Conservation (phyloP, 257 asterid species). For the Nicotiana noctiflora region DNA sequence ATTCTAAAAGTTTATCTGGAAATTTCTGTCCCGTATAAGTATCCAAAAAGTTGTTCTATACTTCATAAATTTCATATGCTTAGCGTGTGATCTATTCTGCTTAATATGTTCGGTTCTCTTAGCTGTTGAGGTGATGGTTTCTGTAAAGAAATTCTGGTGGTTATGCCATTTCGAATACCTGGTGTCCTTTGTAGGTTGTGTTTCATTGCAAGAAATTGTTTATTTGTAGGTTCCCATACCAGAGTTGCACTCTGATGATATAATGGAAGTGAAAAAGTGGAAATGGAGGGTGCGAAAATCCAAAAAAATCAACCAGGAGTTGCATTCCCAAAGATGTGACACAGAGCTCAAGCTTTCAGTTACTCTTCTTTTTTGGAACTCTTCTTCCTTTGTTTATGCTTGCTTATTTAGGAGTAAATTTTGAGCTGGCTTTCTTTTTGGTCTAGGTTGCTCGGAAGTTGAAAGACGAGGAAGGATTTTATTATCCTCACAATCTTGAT, state of each 20-base stretch:
- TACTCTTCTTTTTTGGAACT: constrained; percentile 20
- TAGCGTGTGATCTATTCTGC: background rate
- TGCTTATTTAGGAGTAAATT: constrained; percentile 1
- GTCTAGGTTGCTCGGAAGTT: constrained; percentile 87
- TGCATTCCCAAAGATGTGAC: constrained; percentile 91
- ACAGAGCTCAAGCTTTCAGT: constrained; percentile 87
- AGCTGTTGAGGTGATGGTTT: background rate
- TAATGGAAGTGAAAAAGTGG: constrained; percentile 62
- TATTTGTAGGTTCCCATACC: constrained; percentile 69
- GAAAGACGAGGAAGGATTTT: constrained; percentile 94
- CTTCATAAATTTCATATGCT: background rate
- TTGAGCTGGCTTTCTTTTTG: constrained; percentile 22
- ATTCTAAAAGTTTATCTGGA: background rate
- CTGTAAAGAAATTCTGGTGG: background rate
- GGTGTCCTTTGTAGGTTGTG: constrained; percentile 11
- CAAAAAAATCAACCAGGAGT: constrained; percentile 76
- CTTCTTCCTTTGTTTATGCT: background rate
- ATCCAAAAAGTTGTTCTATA: background rate
- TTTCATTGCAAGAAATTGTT: constrained; percentile 15
- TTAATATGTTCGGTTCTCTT: background rate
- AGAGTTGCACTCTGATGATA: constrained; percentile 56
- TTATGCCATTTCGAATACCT: background rate
- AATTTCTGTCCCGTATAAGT: background rate
- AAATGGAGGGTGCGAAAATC: constrained; percentile 74
- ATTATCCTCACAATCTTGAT: constrained; percentile 96